Evolutionary conservation across 2,329 filamentous ascomycete genomes (phyloP), one percentile per base, ranked within the genome.

Genomic region (Colletotrichum orbiculare): DNA sequence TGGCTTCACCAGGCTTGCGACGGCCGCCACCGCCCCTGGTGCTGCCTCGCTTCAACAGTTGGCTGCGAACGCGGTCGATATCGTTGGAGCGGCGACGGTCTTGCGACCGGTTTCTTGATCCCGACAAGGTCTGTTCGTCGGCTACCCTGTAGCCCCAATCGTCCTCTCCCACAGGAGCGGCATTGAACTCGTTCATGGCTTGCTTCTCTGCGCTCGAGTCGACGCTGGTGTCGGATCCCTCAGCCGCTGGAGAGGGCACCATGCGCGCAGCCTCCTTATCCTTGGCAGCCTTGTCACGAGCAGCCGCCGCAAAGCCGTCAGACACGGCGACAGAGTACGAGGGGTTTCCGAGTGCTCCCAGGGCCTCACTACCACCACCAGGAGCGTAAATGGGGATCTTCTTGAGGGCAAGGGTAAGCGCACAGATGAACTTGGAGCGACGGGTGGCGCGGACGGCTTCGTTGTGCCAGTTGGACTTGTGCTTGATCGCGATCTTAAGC

Each of bases 381-480:
- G 95, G 95, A 17, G 83, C 89, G 71, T 93, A 86, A 73, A 99
- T 95, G 9, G 94, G 95, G 15, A 99, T 85, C 79, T 91, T 94
- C 78, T 93, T 92, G 64, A 97, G 81, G 4, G 95, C 94, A 8
- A 94, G 79, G 5, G 96, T 90, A 64, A 99, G 83, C 1, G 96
- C 96, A 74, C 94, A 97, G 89, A 98, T 97, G 81, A 99, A 98
- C 79, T 97, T 98, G 76, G 92, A 96, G 66, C 95, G 89, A 56
- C 94, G 89, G 7, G 91, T 86, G 15, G 90, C 90, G 45, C 94
- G 91, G 45, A 97, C 85, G 1, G 87, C 85, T 70, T 97, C 95
- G 77, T 97, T 94, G 70, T 93, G 88, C 92, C 92, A 95, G 79
- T 95, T 96, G 63, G 90, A 93, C 81, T 98, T 98, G 84, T 98